phyloP scores from a whole-genome alignment of 1,284 basidiomycete species.

The Coniophora puteana region DNA sequence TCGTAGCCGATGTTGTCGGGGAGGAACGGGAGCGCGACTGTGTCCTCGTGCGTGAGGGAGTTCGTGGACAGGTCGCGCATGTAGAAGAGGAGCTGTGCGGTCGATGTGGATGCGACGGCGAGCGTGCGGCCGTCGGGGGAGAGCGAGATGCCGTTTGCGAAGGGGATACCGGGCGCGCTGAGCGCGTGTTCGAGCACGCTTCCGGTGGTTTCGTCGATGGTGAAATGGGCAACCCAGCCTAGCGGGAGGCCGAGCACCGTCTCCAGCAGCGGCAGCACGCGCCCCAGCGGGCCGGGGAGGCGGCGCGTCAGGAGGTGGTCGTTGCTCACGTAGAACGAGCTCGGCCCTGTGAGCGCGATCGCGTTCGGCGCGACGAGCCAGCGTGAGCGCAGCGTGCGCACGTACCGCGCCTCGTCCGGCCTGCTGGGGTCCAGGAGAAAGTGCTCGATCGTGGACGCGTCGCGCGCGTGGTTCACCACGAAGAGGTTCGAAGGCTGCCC shows the following conservation, averaged over 20 bases:
- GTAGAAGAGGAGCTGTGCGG: slow-evolving; percentile 49
- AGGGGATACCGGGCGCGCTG: slow-evolving; percentile 47
- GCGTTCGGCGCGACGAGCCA: slow-evolving; percentile 63
- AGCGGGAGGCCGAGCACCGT: slow-evolving; percentile 53
- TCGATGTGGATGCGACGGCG: slow-evolving; percentile 53
- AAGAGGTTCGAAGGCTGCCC: slow-evolving; percentile 52
- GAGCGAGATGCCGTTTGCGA: slow-evolving; percentile 64
- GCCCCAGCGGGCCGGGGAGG: slow-evolving; percentile 44
- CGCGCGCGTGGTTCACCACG: slow-evolving; percentile 60
- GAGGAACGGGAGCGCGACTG: slow-evolving; percentile 52
- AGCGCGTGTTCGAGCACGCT: slow-evolving; percentile 35
- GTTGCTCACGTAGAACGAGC: slow-evolving; percentile 65
- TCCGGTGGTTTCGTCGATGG: slow-evolving; percentile 31
- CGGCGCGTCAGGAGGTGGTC: slow-evolving; percentile 68
- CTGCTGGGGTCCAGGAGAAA: slow-evolving; percentile 47
- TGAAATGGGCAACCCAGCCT: slow-evolving; percentile 55
- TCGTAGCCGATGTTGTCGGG: slow-evolving; percentile 60
- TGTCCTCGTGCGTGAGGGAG: slow-evolving; percentile 32
- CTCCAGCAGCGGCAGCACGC: slow-evolving; percentile 50
- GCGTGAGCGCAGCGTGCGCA: slow-evolving; percentile 54
- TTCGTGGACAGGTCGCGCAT: slow-evolving; percentile 37
- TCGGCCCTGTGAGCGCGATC: slow-evolving; percentile 55
- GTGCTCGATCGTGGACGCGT: slow-evolving; percentile 58
- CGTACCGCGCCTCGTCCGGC: slow-evolving; percentile 39
- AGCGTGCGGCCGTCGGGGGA: slow-evolving; percentile 45